Evolutionary conservation across 148 eudicot genomes (phyloP).

Genomic region (Cornus suecica): DNA sequence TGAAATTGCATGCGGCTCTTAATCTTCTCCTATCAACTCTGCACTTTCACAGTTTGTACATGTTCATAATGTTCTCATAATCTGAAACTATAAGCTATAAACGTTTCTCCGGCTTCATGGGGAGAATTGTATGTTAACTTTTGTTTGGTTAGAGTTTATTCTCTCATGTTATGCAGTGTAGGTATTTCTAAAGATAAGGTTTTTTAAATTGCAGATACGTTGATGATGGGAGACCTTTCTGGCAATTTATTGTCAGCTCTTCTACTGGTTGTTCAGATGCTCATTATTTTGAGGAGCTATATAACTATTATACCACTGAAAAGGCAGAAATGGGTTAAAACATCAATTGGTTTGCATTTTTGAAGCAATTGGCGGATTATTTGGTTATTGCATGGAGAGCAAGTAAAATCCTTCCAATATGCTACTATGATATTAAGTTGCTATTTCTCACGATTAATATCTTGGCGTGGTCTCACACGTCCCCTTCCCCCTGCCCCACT

Average conservation of each 20-base stretch:
- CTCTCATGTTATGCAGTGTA: too few relatives aligned
- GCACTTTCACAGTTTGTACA: background rate
- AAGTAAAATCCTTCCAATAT: background rate
- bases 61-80: background rate
- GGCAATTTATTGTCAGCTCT: constrained; percentile 86
- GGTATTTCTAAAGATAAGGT: too few relatives aligned
- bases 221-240: constrained; percentile 90
- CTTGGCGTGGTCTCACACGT: too few relatives aligned
- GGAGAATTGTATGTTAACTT: background rate
- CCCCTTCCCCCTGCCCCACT: too few relatives aligned
- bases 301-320: constrained; percentile 81
- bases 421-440: background rate
- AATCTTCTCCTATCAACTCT: background rate
- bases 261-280: constrained; percentile 94
- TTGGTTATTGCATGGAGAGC: background rate
- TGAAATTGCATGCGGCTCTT: too few relatives aligned
- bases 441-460: too few relatives aligned
- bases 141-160: background rate
- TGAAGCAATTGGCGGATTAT: background rate
- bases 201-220: constrained; percentile 72
- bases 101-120: background rate
- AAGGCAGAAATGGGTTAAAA: constrained; percentile 42
- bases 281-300: constrained; percentile 93
- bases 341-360: background rate
- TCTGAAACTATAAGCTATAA: background rate